Conservation (phyloP, 805 yeast species). For the Metschnikowia shivogae region DNA sequence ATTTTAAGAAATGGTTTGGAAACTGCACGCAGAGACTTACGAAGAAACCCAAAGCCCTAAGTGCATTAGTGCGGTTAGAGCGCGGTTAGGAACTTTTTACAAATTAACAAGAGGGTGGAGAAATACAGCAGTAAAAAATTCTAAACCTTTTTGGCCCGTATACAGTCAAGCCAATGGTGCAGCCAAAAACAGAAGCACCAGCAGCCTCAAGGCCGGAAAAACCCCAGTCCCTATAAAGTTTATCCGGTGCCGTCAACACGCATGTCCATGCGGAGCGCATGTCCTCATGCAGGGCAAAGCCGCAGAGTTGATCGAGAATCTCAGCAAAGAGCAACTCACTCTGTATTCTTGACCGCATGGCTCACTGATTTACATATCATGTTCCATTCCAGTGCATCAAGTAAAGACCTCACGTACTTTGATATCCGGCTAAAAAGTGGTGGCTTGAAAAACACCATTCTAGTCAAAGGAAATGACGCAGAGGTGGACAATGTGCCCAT, state of each 20-base stretch:
- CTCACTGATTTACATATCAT: neutral
- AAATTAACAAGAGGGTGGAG: too few relatives aligned
- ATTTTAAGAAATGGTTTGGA: too few relatives aligned
- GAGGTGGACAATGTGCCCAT: slow-evolving; percentile 43
- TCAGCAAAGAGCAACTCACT: slow-evolving; percentile 2
- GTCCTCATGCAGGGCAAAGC: neutral
- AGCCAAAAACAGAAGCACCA: too few relatives aligned
- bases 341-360: neutral
- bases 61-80: too few relatives aligned
- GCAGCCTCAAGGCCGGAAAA: too few relatives aligned
- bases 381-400: slow-evolving; percentile 1
- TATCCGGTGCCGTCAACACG: neutral
- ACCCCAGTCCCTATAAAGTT: neutral
- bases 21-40: too few relatives aligned
- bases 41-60: too few relatives aligned
- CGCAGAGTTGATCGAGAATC: neutral
- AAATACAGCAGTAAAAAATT: too few relatives aligned
- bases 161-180: too few relatives aligned
- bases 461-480: slow-evolving; percentile 41
- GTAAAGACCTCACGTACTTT: slow-evolving; percentile 28
- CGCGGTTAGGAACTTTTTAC: too few relatives aligned
- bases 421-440: slow-evolving; percentile 37
- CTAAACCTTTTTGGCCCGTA: too few relatives aligned
- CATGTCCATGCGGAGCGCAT: slow-evolving; percentile 1
- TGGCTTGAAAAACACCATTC: slow-evolving; percentile 38